Evolutionary conservation across 1,139 yeast genomes (phyloP).

Genomic region (Magnusiomyces fungicola): DNA sequence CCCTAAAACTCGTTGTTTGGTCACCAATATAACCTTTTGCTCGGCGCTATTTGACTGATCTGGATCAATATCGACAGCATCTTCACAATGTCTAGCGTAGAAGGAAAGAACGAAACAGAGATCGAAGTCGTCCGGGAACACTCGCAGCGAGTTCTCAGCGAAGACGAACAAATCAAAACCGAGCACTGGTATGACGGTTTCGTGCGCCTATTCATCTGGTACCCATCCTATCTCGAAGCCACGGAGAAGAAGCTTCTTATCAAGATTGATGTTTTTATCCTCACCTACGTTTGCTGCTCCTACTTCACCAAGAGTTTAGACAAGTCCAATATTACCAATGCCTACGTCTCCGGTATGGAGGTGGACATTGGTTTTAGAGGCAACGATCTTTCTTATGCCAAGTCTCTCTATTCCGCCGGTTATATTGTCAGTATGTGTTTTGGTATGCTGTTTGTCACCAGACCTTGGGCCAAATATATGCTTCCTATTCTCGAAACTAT

Average conservation of each 20-base stretch:
- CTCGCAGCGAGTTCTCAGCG: too few species aligned
- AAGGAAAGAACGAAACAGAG: too few species aligned
- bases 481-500: constrained; percentile 52
- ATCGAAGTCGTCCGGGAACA: too few species aligned
- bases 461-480: constrained; percentile 47
- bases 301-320: constrained; percentile 70
- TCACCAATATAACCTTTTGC: too few species aligned
- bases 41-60: too few species aligned
- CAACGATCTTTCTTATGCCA: constrained; percentile 58
- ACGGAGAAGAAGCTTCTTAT: constrained; percentile 46
- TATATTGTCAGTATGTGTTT: constrained; percentile 49
- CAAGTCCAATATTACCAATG: constrained; percentile 47
- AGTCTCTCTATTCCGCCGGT: constrained; percentile 52
- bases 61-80: too few species aligned
- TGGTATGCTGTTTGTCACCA: constrained; percentile 33
- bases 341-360: constrained; percentile 61
- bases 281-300: constrained; percentile 52
- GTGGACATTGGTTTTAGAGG: constrained; percentile 54
- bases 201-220: too few species aligned
- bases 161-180: too few species aligned
- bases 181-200: too few species aligned
- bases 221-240: too few species aligned
- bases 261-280: constrained; percentile 55
- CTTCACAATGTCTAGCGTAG: too few species aligned
- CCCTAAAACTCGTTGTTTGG: too few species aligned